Conservation (phyloP, 2,329 filamentous ascomycete genomes). For the Stagonosporopsis cucurbitacearum region DNA sequence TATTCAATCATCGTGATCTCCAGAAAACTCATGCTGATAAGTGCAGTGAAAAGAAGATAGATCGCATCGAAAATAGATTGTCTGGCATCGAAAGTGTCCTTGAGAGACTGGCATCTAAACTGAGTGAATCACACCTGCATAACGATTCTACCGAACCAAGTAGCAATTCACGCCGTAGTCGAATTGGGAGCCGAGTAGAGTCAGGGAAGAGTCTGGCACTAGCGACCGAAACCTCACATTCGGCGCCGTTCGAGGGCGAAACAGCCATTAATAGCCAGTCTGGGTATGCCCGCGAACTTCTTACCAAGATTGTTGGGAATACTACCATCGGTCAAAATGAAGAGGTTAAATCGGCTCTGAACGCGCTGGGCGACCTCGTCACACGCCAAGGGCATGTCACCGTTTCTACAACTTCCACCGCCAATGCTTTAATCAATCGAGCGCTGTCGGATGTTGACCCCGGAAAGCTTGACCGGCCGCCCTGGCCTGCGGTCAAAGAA, state of each 20-base stretch:
- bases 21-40: slow-evolving; percentile 6
- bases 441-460: slow-evolving; percentile 34
- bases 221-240: slow-evolving; percentile 34
- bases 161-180: slow-evolving; percentile 36
- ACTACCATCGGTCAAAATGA: slow-evolving; percentile 44
- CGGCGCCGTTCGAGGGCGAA: slow-evolving; percentile 56
- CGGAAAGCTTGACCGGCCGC: slow-evolving; percentile 39
- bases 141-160: slow-evolving; percentile 29
- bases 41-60: slow-evolving; percentile 60
- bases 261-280: slow-evolving; percentile 58
- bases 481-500: slow-evolving; percentile 37
- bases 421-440: slow-evolving; percentile 30
- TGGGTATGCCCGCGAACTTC: slow-evolving; percentile 53
- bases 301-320: slow-evolving; percentile 50
- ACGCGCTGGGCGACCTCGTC: slow-evolving; percentile 43
- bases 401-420: slow-evolving; percentile 17
- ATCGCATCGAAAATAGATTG: slow-evolving; percentile 59
- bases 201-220: slow-evolving; percentile 24
- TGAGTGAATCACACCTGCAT: slow-evolving; percentile 35
- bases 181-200: slow-evolving; percentile 19
- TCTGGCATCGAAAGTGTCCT: slow-evolving; percentile 56
- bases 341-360: slow-evolving; percentile 43
- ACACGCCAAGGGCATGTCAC: slow-evolving; percentile 32
- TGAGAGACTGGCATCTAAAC: slow-evolving; percentile 43
- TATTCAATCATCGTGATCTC: too few species aligned